Conservation (phyloP, 768 basidiomycete genomes). For the Psilocybe sp. region DNA sequence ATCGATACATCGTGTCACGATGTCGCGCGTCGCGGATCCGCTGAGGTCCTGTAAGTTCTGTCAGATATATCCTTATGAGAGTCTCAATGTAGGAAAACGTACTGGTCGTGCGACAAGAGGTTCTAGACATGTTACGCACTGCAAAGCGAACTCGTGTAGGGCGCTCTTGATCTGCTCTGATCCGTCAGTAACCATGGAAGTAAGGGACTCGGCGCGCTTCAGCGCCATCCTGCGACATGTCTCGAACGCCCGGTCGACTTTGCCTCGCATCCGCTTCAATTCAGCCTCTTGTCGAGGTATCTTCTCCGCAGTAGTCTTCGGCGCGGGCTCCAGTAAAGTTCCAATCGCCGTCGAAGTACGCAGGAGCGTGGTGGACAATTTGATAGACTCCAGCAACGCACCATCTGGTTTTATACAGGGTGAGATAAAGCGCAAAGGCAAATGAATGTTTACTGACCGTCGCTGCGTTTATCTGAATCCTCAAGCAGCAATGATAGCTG, state of each 20-base stretch:
- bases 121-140: constrained; percentile 5
- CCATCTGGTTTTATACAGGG: background rate
- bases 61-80: background rate
- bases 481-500: constrained; percentile 36
- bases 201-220: constrained; percentile 40
- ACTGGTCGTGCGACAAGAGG: constrained; percentile 7
- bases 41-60: constrained; percentile 4
- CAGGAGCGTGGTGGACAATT: constrained; percentile 6
- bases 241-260: constrained; percentile 62
- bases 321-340: constrained; percentile 8
- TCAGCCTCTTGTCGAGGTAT: constrained; percentile 28
- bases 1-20: constrained; percentile 21
- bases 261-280: constrained; percentile 37
- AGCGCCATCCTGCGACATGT: constrained; percentile 49
- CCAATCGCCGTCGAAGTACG: constrained; percentile 1
- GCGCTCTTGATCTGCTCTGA: background rate
- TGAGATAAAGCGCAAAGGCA: background rate
- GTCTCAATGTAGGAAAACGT: background rate
- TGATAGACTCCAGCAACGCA: constrained; percentile 4
- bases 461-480: constrained; percentile 1
- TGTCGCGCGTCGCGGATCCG: constrained; percentile 10
- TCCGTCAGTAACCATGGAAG: constrained; percentile 1
- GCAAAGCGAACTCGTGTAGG: constrained; percentile 9
- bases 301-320: background rate
- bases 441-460: constrained; percentile 1